phyloP scores from a whole-genome alignment of 495 filamentous ascomycete species.

The Immersiella caudata region DNA sequence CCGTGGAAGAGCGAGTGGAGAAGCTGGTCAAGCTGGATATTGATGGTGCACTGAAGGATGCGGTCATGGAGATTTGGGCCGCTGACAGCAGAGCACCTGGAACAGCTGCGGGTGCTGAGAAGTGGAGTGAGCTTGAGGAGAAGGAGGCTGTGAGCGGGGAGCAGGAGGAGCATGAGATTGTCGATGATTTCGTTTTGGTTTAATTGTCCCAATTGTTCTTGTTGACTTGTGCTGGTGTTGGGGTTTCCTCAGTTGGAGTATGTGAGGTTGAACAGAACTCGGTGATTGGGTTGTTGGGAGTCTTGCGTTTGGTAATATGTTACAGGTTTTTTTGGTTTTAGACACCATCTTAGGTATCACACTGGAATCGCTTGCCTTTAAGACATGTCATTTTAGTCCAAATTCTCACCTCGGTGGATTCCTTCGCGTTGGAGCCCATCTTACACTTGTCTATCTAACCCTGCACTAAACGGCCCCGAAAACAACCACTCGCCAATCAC shows the following conservation, averaged over 20 bases:
- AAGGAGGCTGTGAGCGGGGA: not conserved
- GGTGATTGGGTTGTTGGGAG: too few species aligned
- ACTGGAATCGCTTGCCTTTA: too few species aligned
- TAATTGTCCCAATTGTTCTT: not conserved
- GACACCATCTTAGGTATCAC: too few species aligned
- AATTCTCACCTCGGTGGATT: too few species aligned
- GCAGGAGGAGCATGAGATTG: constrained; percentile 18
- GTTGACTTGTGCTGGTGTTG: not conserved
- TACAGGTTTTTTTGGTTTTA: too few species aligned
- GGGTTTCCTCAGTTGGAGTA: not conserved
- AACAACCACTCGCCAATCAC: constrained; percentile 42
- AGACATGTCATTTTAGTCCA: too few species aligned
- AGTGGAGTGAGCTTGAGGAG: constrained; percentile 19
- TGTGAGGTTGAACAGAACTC: too few species aligned
- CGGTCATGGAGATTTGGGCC: constrained; percentile 48
- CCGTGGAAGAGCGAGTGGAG: constrained; percentile 35
- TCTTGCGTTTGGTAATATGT: too few species aligned
- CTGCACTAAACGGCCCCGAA: constrained; percentile 19
- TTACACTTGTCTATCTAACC: too few species aligned
- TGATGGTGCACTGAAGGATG: constrained; percentile 39
- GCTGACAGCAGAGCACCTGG: constrained; percentile 40
- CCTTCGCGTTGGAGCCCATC: too few species aligned
- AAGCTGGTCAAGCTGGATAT: constrained; percentile 39
- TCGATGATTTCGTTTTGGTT: constrained; percentile 29
- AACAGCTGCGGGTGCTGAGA: constrained; percentile 23